A percentile compares a stretch with the other conserved stretches of the same genome.
These are phyloP conservation scores for Cynanchum wilfordii DNA, from an alignment of 257 asterid species.

Conservation along the genomic window DNA sequence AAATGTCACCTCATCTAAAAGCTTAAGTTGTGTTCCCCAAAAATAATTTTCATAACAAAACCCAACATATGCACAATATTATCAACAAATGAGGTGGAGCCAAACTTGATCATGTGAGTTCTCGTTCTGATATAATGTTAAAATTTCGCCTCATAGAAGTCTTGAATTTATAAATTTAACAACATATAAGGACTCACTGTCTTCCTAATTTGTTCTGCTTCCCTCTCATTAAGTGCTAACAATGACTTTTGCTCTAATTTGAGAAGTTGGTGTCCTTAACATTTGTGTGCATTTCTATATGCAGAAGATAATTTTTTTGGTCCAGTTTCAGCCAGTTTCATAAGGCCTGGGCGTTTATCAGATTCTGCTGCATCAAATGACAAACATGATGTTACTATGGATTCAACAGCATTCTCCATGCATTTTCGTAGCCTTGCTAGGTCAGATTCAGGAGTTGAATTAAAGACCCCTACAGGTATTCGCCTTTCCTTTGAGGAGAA, in stretches of 20 bases:
- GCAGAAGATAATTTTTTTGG: constrained; percentile 93
- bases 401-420: constrained; percentile 95
- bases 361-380: constrained; percentile 83
- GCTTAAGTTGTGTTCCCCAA: no score
- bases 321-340: constrained; percentile 89
- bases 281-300: neutral
- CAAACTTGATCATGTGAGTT: no score
- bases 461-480: constrained; percentile 66
- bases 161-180: no score
- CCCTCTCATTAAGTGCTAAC: neutral
- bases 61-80: no score
- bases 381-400: constrained; percentile 86
- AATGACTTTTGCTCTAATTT: neutral
- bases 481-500: constrained; percentile 64
- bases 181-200: neutral
- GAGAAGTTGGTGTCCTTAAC: neutral
- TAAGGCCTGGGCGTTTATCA: constrained; percentile 68
- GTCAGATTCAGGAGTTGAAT: constrained; percentile 73
- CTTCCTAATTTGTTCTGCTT: neutral
- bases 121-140: no score
- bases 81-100: no score
- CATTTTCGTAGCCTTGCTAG: constrained; percentile 84
- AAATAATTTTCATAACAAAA: no score
- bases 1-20: no score
- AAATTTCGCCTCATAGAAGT: no score